Evolutionary conservation across 345 rosid genomes (phyloP).

Genomic region (Mercurialis annua): DNA sequence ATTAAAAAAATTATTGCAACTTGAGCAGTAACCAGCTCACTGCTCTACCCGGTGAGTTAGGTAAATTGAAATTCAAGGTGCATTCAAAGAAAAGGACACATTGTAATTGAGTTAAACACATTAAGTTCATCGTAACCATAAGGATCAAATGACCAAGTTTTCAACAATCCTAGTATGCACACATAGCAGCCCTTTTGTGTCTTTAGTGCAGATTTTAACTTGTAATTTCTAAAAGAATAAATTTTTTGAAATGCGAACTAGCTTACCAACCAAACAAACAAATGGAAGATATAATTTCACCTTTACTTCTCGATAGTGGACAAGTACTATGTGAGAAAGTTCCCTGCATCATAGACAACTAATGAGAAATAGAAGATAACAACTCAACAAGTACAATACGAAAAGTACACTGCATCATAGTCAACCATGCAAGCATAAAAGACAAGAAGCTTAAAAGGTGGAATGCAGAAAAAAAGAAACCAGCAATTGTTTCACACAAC

Average conservation of each 20-base stretch:
- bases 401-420: constrained; percentile 56
- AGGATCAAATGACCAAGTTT: too few species aligned
- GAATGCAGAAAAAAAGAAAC: constrained; percentile 5
- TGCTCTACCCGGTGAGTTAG: too few species aligned
- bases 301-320: constrained; percentile 90
- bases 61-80: too few species aligned
- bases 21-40: too few species aligned
- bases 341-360: constrained; percentile 52
- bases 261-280: neutral
- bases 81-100: too few species aligned
- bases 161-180: neutral
- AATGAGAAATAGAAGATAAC: constrained; percentile 18
- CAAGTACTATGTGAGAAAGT: constrained; percentile 78
- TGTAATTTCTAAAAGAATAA: neutral
- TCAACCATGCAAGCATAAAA: constrained; percentile 23
- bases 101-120: too few species aligned
- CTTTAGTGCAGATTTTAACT: neutral
- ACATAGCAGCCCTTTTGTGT: neutral
- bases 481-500: constrained; percentile 10
- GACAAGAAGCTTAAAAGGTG: constrained; percentile 10
- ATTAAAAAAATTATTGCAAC: too few species aligned
- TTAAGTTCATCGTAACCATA: too few species aligned
- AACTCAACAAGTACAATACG: constrained; percentile 79
- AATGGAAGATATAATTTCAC: constrained; percentile 28
- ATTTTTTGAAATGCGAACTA: neutral